Conservation (phyloP, 305 asterid species). For the Solanum hybrid region DNA sequence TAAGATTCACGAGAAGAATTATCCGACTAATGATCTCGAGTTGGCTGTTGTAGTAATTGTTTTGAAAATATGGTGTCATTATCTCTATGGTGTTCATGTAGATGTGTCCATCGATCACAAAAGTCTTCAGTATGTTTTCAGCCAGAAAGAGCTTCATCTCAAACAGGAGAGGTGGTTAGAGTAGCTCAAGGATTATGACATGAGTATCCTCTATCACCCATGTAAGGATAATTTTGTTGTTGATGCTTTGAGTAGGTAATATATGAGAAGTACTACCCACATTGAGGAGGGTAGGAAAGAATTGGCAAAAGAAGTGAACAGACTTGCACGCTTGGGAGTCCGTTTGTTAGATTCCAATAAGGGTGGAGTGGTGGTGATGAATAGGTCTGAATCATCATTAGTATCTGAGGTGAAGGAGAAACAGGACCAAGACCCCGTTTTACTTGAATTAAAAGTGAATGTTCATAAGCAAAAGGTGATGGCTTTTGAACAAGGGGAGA, state of each 20-base stretch:
- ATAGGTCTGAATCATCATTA: neutral
- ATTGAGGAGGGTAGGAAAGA: neutral
- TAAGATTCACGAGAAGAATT: no score
- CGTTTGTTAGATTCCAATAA: neutral
- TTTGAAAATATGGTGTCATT: no score
- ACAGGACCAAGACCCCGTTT: neutral
- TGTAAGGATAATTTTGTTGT: neutral
- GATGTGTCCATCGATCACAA: no score
- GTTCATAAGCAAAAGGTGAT: neutral
- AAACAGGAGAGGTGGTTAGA: neutral
- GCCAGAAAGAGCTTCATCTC: neutral
- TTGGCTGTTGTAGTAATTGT: no score
- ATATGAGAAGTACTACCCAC: neutral
- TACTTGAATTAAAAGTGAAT: neutral
- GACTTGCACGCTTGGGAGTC: neutral
- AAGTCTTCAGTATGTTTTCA: no score
- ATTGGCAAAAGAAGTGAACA: neutral
- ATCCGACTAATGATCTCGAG: no score
- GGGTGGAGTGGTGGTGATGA: neutral
- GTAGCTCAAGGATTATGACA: neutral
- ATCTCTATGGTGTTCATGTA: no score
- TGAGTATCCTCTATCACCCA: neutral
- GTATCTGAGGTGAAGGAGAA: neutral
- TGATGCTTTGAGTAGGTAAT: neutral
- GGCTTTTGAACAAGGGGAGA: neutral